phyloP scores from a whole-genome alignment of 176 grass and related monocot genomes.

The Microstegium vimineum region DNA sequence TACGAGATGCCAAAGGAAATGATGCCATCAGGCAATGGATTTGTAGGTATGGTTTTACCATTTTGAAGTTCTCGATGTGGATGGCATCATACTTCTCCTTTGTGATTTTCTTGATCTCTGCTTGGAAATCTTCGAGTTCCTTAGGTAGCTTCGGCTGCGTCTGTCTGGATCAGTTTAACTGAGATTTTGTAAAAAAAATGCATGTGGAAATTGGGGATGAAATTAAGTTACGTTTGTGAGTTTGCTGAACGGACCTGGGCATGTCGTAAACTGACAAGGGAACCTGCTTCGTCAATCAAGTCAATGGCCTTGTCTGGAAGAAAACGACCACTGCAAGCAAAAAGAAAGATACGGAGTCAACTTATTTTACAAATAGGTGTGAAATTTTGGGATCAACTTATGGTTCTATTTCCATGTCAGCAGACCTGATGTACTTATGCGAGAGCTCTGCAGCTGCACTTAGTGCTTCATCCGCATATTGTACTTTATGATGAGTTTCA shows the following conservation, averaged over 20 bases:
- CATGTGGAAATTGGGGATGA: neutral
- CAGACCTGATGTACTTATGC: conserved; percentile 76
- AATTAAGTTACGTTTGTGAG: neutral
- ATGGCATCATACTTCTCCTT: conserved; percentile 70
- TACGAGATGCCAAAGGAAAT: neutral
- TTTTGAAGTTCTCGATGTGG: conserved; percentile 61
- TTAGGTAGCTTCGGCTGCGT: conserved; percentile 7
- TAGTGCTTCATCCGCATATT: conserved; percentile 65
- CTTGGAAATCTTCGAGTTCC: conserved; percentile 55
- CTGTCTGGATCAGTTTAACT: neutral
- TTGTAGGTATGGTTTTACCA: conserved; percentile 31
- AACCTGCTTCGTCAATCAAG: conserved; percentile 85
- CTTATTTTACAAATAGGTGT: too few relatives aligned
- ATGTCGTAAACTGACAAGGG: conserved; percentile 60
- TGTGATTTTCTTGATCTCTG: conserved; percentile 55
- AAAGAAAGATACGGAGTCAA: neutral
- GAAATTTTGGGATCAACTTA: too few relatives aligned
- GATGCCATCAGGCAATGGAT: neutral
- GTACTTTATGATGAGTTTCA: conserved; percentile 77
- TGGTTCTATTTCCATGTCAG: neutral
- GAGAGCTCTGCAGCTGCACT: conserved; percentile 64
- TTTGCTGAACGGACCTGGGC: conserved; percentile 53
- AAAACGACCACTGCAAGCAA: conserved; percentile 60
- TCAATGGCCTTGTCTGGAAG: conserved; percentile 87
- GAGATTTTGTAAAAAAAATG: neutral